Evolutionary conservation across 345 rosid genomes (phyloP).

Genomic region (Angophora floribunda): DNA sequence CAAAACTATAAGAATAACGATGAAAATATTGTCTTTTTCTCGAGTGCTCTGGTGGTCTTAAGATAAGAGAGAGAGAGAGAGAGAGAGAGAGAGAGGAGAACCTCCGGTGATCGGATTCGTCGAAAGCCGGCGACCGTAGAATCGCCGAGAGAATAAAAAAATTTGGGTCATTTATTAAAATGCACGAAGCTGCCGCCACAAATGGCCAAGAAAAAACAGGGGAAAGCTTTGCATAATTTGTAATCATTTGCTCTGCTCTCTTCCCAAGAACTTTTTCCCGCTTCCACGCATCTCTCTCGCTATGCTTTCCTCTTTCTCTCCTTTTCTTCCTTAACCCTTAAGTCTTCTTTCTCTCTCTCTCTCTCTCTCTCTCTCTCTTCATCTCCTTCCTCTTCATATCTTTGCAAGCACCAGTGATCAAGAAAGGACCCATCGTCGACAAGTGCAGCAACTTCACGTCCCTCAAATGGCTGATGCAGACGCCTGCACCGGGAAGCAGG

Average conservation of each 20-base stretch:
- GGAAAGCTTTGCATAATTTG: not conserved
- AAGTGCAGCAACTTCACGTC: not conserved
- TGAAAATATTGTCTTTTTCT: not conserved
- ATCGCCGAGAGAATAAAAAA: not conserved
- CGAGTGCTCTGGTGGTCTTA: not conserved
- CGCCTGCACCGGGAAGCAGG: not conserved
- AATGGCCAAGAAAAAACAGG: not conserved
- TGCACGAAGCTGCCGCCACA: not conserved
- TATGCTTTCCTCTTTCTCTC: not conserved
- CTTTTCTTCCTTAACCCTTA: constrained; percentile 11
- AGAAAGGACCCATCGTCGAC: not conserved
- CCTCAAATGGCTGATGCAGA: constrained; percentile 62
- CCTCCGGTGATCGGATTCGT: not conserved
- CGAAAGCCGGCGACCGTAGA: not conserved
- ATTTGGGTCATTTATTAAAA: not conserved
- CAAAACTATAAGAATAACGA: not conserved
- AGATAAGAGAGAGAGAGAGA: not conserved
- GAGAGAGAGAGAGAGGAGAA: not conserved
- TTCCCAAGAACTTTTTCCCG: not conserved
- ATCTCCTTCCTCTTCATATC: not conserved
- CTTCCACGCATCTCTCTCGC: not conserved
- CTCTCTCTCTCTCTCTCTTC: not conserved
- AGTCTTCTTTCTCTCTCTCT: constrained; percentile 8
- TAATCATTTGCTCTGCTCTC: not conserved
- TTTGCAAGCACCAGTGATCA: constrained; percentile 25